These are phyloP conservation scores for Papilionanthe hybrid DNA, from an alignment of 116 monocot species.

Conservation along the genomic window DNA sequence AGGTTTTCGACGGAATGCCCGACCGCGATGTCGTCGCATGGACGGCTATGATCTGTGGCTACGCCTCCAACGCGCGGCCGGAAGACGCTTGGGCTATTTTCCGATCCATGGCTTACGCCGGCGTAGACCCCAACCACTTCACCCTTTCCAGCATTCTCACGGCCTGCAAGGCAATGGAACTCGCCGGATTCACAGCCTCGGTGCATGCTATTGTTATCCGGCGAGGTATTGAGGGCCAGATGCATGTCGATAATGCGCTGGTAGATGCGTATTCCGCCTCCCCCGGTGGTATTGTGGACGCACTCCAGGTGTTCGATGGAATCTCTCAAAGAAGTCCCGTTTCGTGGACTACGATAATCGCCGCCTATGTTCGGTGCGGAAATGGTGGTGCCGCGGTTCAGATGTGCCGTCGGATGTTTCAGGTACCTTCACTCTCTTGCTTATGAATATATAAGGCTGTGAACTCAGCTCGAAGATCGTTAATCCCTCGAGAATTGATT, in stretches of 20 bases:
- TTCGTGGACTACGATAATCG: slow-evolving; percentile 64
- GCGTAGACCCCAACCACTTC: slow-evolving; percentile 45
- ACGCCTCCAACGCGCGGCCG: slow-evolving; percentile 25
- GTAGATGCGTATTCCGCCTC: slow-evolving; percentile 37
- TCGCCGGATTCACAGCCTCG: background rate
- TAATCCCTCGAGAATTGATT: too few species aligned
- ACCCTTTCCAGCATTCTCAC: slow-evolving; percentile 52
- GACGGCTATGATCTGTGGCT: slow-evolving; percentile 64
- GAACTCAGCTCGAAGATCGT: too few species aligned
- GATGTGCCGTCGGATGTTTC: slow-evolving; percentile 38
- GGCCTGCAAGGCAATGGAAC: slow-evolving; percentile 28
- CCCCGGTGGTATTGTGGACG: slow-evolving; percentile 20
- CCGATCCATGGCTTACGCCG: slow-evolving; percentile 24
- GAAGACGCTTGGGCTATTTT: slow-evolving; percentile 28
- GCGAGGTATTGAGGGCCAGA: slow-evolving; percentile 27
- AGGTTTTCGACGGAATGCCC: slow-evolving; percentile 50
- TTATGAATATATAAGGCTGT: background rate
- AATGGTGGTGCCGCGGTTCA: slow-evolving; percentile 22
- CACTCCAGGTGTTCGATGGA: slow-evolving; percentile 38
- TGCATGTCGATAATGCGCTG: slow-evolving; percentile 51
- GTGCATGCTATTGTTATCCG: slow-evolving; percentile 37
- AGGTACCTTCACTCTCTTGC: slow-evolving; percentile 16
- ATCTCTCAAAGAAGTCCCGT: slow-evolving; percentile 28
- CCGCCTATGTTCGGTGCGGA: slow-evolving; percentile 35
- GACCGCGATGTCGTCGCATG: slow-evolving; percentile 43